Conservation (phyloP, 108 stramenopile genomes). For the Stephanodiscus minutulus region DNA sequence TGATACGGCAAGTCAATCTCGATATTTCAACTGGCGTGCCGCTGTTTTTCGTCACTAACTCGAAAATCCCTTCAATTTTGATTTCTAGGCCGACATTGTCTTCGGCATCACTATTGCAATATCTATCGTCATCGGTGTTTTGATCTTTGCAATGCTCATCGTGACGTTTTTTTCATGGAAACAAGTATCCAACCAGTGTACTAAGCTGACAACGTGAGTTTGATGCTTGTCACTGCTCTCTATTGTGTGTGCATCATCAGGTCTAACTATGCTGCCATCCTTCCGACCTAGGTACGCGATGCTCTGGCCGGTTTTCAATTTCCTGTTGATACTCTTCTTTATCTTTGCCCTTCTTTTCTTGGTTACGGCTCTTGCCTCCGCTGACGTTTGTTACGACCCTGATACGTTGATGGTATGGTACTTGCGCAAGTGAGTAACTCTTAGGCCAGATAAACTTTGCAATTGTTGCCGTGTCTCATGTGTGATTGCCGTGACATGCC, state of each 20-base stretch:
- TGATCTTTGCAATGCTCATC: constrained; percentile 23
- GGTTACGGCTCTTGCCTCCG: constrained; percentile 14
- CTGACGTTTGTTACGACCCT: constrained; percentile 33
- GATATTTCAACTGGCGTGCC: neutral
- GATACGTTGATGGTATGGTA: constrained; percentile 11
- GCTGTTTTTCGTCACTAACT: neutral
- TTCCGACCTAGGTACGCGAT: neutral
- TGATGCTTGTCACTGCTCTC: neutral
- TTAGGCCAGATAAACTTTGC: neutral
- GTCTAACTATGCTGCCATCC: neutral
- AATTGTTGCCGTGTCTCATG: neutral
- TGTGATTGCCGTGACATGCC: neutral
- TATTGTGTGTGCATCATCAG: neutral
- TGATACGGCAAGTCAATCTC: neutral
- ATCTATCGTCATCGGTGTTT: constrained; percentile 8
- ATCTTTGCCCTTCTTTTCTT: constrained; percentile 32
- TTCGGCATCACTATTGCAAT: constrained; percentile 18
- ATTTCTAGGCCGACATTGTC: constrained; percentile 9
- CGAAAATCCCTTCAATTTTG: neutral
- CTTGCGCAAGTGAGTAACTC: neutral
- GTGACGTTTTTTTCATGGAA: constrained; percentile 7
- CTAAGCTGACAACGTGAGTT: constrained; percentile 11
- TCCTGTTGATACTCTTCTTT: constrained; percentile 28
- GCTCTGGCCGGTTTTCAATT: constrained; percentile 22
- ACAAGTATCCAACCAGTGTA: constrained; percentile 11